A percentile compares a stretch with the other conserved stretches of the same genome.
phyloP scores from a whole-genome alignment of 352 stramenopile species.

The Phytophthora pseudosyringae region DNA sequence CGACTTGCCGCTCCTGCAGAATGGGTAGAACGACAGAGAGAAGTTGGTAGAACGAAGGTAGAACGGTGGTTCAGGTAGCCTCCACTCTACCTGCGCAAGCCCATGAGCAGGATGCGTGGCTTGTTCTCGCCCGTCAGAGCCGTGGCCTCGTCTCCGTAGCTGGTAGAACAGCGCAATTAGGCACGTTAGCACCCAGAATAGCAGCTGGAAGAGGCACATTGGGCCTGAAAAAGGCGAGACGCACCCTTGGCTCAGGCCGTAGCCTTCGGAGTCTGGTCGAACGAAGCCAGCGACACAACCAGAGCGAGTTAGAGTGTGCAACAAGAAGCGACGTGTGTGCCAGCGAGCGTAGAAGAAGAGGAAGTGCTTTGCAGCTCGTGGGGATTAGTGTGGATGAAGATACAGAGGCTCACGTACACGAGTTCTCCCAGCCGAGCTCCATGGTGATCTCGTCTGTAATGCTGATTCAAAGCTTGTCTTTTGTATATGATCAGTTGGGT shows the following conservation, averaged over 20 bases:
- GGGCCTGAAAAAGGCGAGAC: not conserved
- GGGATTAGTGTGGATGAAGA: not conserved
- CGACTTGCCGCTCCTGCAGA: constrained; percentile 81
- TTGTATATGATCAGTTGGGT: too few species aligned
- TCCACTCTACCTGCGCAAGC: constrained; percentile 79
- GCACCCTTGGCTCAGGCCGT: constrained; percentile 44
- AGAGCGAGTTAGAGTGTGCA: constrained; percentile 18
- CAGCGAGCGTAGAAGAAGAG: not conserved
- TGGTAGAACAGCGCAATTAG: constrained; percentile 23
- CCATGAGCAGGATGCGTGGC: constrained; percentile 98
- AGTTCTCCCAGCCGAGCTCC: constrained; percentile 79
- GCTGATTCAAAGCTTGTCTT: too few species aligned
- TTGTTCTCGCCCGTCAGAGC: constrained; percentile 89
- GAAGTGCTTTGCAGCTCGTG: not conserved
- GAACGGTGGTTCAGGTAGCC: not conserved
- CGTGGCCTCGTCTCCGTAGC: constrained; percentile 75
- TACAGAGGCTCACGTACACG: constrained; percentile 51
- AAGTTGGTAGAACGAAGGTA: constrained; percentile 2
- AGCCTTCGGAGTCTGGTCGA: constrained; percentile 48
- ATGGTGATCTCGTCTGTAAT: constrained; percentile 30
- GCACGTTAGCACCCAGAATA: constrained; percentile 2
- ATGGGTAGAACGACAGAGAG: not conserved
- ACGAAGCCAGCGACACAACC: not conserved
- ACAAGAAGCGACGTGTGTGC: not conserved
- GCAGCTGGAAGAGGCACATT: not conserved